Evolutionary conservation across 495 filamentous ascomycete species (phyloP), one percentile per base, ranked within the genome.

Genomic region (Apiosordaria backusii): DNA sequence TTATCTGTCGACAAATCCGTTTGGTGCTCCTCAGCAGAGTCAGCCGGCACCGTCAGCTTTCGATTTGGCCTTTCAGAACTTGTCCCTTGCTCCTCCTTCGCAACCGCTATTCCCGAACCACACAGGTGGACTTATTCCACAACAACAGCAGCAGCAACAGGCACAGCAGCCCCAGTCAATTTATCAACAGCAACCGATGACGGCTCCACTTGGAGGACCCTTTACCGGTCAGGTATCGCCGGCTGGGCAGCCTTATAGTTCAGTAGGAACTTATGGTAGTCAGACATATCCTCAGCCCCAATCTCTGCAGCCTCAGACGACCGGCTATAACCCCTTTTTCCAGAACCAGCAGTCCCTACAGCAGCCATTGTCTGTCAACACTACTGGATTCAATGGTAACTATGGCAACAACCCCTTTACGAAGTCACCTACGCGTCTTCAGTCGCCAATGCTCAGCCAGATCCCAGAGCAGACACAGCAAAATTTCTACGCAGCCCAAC

Each of bases 71-170:
- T 88, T 94, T 72, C 89, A 92, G 74, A 86, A 85, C 65, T 80
- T 94, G 71, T 85, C 88, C n/a, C 77, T 94, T 19, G 84, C 88
- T 18, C 71, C 88, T 13, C 71, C 78, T 1, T 66, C 70, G 13
- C 87, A 88, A 68, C 86, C 89, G 18, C 81, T 96, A 29, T 95
- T 94, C 72, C 92, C 92, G 0, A 86, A 96, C 76, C 88, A 89
- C 23, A 96, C 92, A 6, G 93, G 93, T 9, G 92, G 92, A 35
- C 83, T 90, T 69, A 84, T 86, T 21, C 86, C 86, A 53, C 80
- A 81, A 24, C 74, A 79, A 74, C 57, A 71, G 67, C 76, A 82
- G 60, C 84, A 81, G 65, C 59, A 61, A 45, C 59, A 35, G n/a
- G 5, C 21, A 15, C 35, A 45, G 52, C n/a, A 55, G n/a, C 9